Evolutionary conservation across 805 yeast genomes (phyloP), one percentile per base, ranked within the genome.

Genomic region (Metschnikowia shivogae): DNA sequence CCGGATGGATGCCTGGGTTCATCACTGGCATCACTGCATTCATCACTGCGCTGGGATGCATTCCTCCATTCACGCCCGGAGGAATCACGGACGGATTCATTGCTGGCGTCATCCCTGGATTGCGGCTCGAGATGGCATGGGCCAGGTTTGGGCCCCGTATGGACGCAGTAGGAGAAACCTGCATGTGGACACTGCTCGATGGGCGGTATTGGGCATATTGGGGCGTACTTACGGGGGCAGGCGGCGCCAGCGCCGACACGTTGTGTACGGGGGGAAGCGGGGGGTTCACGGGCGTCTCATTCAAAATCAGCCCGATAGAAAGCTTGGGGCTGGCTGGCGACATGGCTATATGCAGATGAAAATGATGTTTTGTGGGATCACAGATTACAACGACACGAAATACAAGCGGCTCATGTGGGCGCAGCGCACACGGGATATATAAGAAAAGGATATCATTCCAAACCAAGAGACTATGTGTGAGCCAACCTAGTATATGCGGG

Each of bases 221-320:
- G 20, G 13, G 31, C 31, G 2, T 29, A 4, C 4, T 11, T 29
- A 6, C 36, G 4, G 26, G 22, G 2, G 6, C 9, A 0, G 35
- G 13, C 11, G 36, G 19, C 24, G 10, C 34, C 19, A 34, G 42
- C 24, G 22, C 34, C 42, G 30, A 12, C 24, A 28, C 33, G 17
- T 17, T 8, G 10, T 33, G 26, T 13, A 20, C 30, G 33, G 27
- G 33, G 11, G 43, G 42, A 28, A 36, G 30, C 13, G 30, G 20
- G 22, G 20, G 32, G 19, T 10, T 5, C 27, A 26, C n/a, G 24
- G 35, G 29, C 20, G 38, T 41, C 11, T 35, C 48, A 14, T 48
- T 48, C 26, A 48, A 38, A 10, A 48, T 42, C 52, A 48, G 47
- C 30, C 47, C 33, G 10, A 48, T 46, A 12, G 49, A 34, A 26